Conservation (phyloP, 129 eudicot species). For the Flaveria brownii region DNA sequence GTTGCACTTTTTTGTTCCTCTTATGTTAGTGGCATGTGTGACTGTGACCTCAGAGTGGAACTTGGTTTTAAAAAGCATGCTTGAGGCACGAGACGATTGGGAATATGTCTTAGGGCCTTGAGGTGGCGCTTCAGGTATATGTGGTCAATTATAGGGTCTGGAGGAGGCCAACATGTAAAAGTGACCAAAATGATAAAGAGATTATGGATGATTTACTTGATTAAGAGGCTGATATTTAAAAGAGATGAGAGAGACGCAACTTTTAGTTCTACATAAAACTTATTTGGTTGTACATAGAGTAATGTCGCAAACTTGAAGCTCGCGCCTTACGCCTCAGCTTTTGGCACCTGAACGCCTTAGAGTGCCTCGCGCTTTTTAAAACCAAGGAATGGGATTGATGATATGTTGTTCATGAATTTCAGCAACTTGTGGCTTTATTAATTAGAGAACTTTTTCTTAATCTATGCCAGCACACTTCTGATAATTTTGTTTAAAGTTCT, state of each 20-base stretch:
- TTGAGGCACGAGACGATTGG: too few species aligned
- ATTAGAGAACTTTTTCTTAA: conserved; percentile 36
- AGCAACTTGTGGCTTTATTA: conserved; percentile 24
- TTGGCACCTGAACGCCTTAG: neutral
- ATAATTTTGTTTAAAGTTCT: neutral
- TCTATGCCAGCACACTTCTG: neutral
- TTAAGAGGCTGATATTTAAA: neutral
- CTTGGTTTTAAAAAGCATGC: neutral
- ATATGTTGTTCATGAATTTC: neutral
- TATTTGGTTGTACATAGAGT: neutral
- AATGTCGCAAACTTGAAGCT: neutral
- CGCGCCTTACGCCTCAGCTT: neutral
- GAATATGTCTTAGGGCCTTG: neutral
- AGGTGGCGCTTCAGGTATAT: neutral
- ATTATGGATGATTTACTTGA: too few species aligned
- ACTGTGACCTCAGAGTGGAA: neutral
- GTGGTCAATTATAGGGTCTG: neutral
- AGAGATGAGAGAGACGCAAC: neutral
- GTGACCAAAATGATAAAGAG: neutral
- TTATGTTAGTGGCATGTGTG: neutral
- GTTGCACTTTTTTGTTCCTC: neutral
- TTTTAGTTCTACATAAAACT: too few species aligned
- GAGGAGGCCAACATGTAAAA: neutral
- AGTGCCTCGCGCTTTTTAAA: neutral
- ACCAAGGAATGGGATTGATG: neutral